Conservation (phyloP, 352 stramenopile species). For the Phytophthora megakarya region DNA sequence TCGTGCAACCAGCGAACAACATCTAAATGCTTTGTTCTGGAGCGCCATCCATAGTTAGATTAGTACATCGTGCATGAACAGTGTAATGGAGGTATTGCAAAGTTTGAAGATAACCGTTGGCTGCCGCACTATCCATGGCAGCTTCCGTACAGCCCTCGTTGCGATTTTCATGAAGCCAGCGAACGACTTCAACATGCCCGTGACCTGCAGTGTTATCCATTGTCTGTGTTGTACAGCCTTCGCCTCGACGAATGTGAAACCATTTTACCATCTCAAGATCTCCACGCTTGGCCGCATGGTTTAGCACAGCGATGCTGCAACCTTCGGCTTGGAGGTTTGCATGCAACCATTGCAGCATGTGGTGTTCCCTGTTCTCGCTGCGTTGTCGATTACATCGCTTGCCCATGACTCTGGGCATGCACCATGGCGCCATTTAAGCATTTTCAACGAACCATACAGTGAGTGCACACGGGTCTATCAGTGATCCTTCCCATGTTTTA, state of each 20-base stretch:
- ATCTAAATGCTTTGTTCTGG: not conserved
- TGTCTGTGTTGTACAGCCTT: too few relatives aligned
- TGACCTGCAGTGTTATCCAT: not conserved
- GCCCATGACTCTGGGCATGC: not conserved
- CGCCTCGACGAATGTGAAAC: not conserved
- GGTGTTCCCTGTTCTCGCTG: not conserved
- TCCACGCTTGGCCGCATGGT: not conserved
- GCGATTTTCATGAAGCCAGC: not conserved
- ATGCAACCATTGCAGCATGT: not conserved
- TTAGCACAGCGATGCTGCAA: not conserved
- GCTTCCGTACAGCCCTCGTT: too few relatives aligned
- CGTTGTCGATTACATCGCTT: not conserved
- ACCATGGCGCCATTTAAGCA: not conserved
- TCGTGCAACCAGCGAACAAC: not conserved
- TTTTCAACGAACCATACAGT: not conserved
- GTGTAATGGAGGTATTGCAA: not conserved
- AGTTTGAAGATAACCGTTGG: not conserved
- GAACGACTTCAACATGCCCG: not conserved
- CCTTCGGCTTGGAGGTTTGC: not conserved
- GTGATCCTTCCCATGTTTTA: not conserved
- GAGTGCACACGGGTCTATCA: not conserved
- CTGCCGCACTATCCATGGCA: not conserved
- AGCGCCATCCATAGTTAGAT: not conserved
- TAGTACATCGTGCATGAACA: not conserved
- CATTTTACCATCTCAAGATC: not conserved